These are phyloP conservation scores for Claviceps citrina DNA, from an alignment of 2,329 filamentous ascomycete species.

Conservation along the genomic window DNA sequence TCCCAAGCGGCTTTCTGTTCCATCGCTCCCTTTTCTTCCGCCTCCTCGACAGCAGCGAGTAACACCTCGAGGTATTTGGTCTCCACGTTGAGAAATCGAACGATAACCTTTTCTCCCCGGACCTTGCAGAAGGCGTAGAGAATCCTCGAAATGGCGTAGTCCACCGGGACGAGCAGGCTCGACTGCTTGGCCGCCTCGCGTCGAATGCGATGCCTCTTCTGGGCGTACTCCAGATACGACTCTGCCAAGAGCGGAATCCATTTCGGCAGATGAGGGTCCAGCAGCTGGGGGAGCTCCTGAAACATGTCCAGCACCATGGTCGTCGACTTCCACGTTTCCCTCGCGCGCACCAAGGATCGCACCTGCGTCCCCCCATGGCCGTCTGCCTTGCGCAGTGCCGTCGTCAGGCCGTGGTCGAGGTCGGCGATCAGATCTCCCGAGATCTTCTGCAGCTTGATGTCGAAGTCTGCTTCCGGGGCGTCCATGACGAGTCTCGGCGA, in stretches of 20 bases:
- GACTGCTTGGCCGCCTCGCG: slow-evolving; percentile 16
- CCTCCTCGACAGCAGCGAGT: slow-evolving; percentile 55
- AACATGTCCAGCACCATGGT: slow-evolving; percentile 62
- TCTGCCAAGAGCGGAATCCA: slow-evolving; percentile 62
- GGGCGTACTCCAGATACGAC: slow-evolving; percentile 57
- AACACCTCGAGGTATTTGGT: slow-evolving; percentile 71
- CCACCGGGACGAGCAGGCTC: slow-evolving; percentile 37
- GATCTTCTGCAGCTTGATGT: slow-evolving; percentile 46
- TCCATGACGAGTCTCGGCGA: slow-evolving; percentile 38
- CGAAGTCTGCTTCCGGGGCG: slow-evolving; percentile 41
- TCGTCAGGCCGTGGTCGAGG: slow-evolving; percentile 36
- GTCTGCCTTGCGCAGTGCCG: slow-evolving; percentile 37
- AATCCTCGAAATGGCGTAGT: slow-evolving; percentile 59
- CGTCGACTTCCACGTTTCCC: slow-evolving; percentile 33
- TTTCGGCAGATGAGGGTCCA: slow-evolving; percentile 66
- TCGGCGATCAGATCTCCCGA: slow-evolving; percentile 44
- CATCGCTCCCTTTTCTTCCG: slow-evolving; percentile 21
- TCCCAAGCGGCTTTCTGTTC: slow-evolving; percentile 35
- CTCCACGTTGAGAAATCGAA: slow-evolving; percentile 82
- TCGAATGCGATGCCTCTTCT: slow-evolving; percentile 27
- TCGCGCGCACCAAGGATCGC: slow-evolving; percentile 33
- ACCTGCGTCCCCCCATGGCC: slow-evolving; percentile 26
- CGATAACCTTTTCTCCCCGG: slow-evolving; percentile 80
- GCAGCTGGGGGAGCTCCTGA: slow-evolving; percentile 84
- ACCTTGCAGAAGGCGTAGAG: slow-evolving; percentile 91